phyloP scores from a whole-genome alignment of 78 protist species.

The Protostelium mycophagum region DNA sequence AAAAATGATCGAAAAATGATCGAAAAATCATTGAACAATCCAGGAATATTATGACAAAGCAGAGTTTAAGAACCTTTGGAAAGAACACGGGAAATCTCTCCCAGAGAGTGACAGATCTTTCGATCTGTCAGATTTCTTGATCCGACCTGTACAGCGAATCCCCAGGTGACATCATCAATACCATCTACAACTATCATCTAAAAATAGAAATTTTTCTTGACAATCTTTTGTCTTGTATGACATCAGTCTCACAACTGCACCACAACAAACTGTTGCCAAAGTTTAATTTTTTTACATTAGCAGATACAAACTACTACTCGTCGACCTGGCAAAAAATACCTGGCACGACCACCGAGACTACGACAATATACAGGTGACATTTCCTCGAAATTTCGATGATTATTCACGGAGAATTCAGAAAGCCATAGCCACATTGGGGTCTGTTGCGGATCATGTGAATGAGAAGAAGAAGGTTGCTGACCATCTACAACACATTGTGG shows the following conservation, averaged over 20 bases:
- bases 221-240: too few species aligned
- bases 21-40: too few species aligned
- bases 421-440: neutral
- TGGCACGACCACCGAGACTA: neutral
- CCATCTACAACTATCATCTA: too few species aligned
- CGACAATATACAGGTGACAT: neutral
- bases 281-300: too few species aligned
- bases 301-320: neutral
- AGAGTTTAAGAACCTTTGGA: neutral
- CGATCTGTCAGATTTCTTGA: neutral
- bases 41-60: neutral
- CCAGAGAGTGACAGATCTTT: neutral
- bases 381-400: neutral
- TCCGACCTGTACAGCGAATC: neutral
- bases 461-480: neutral
- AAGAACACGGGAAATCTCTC: neutral
- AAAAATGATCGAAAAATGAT: too few species aligned
- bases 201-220: too few species aligned
- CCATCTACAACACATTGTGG: neutral
- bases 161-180: too few species aligned
- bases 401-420: neutral
- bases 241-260: too few species aligned
- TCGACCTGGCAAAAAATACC: neutral
- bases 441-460: neutral
- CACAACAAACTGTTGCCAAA: too few species aligned